Conservation (phyloP, 345 rosid genomes). For the Brassica rapa region DNA sequence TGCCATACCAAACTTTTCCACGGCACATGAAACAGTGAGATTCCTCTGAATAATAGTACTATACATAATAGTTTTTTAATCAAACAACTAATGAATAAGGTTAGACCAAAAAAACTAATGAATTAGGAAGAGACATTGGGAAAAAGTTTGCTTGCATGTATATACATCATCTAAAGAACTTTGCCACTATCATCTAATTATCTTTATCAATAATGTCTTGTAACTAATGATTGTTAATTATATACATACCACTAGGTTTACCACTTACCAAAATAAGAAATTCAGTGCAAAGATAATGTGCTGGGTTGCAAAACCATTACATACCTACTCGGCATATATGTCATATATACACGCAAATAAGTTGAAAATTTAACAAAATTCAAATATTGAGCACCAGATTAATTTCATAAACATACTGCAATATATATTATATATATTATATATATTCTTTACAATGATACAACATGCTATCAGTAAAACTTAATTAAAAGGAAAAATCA, state of each 20-base stretch:
- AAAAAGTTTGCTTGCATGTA: neutral
- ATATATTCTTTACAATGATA: neutral
- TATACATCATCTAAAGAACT: constrained; percentile 8
- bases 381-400: neutral
- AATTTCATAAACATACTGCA: neutral
- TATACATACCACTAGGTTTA: constrained; percentile 11
- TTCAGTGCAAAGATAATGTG: neutral
- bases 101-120: neutral
- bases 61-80: neutral
- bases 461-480: neutral
- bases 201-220: neutral
- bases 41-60: neutral
- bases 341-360: neutral
- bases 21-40: constrained; percentile 36
- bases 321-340: neutral
- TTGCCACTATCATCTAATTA: constrained; percentile 1
- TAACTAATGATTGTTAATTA: neutral
- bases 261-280: constrained; percentile 14
- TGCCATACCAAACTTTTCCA: constrained; percentile 33
- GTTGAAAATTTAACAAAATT: neutral
- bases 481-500: constrained; percentile 4
- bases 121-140: neutral
- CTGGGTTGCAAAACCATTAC: neutral
- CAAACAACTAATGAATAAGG: neutral
- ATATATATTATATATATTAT: neutral